Percentiles rank a stretch among this genome's conserved stretches.
These are phyloP conservation scores for Paraphaeosphaeria minitans DNA, from an alignment of 2,329 filamentous ascomycete species.

Conservation along the genomic window DNA sequence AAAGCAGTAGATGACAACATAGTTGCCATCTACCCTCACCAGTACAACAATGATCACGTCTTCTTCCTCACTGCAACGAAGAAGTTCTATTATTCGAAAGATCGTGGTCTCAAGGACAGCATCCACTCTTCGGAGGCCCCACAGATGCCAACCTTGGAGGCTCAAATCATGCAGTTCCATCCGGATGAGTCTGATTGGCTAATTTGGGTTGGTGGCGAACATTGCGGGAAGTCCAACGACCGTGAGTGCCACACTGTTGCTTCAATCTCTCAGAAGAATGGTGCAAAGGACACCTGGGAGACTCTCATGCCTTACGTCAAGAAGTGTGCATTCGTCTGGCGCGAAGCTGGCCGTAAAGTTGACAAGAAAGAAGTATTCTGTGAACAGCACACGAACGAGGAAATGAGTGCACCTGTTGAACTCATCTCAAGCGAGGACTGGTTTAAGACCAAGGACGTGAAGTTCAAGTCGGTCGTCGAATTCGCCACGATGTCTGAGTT, in stretches of 20 bases:
- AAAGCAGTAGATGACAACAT: slow-evolving; percentile 74
- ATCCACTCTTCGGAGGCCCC: slow-evolving; percentile 77
- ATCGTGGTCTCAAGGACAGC: slow-evolving; percentile 67
- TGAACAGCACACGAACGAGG: slow-evolving; percentile 67
- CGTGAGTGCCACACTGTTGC: slow-evolving; percentile 72
- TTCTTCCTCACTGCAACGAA: slow-evolving; percentile 79
- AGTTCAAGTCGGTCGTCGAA: slow-evolving; percentile 74
- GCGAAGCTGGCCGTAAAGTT: slow-evolving; percentile 58
- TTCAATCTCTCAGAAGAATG: slow-evolving; percentile 78
- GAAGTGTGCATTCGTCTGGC: slow-evolving; percentile 86
- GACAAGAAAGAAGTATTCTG: slow-evolving; percentile 69
- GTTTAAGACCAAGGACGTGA: slow-evolving; percentile 69
- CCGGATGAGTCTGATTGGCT: slow-evolving; percentile 81
- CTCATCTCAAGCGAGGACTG: slow-evolving; percentile 80
- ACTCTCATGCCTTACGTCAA: slow-evolving; percentile 74
- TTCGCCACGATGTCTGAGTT: slow-evolving; percentile 98
- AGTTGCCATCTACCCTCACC: slow-evolving; percentile 74
- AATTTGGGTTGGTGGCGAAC: slow-evolving; percentile 79
- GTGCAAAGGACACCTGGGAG: slow-evolving; percentile 68
- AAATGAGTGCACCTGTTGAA: slow-evolving; percentile 66
- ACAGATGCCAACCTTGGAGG: slow-evolving; percentile 58
- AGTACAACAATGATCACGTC: slow-evolving; percentile 80
- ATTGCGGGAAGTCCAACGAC: slow-evolving; percentile 64
- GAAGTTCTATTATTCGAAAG: slow-evolving; percentile 77
- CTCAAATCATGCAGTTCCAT: slow-evolving; percentile 76